These are phyloP conservation scores for Starmerella ratchasimensis DNA, from an alignment of 805 yeast genomes.

Conservation along the genomic window DNA sequence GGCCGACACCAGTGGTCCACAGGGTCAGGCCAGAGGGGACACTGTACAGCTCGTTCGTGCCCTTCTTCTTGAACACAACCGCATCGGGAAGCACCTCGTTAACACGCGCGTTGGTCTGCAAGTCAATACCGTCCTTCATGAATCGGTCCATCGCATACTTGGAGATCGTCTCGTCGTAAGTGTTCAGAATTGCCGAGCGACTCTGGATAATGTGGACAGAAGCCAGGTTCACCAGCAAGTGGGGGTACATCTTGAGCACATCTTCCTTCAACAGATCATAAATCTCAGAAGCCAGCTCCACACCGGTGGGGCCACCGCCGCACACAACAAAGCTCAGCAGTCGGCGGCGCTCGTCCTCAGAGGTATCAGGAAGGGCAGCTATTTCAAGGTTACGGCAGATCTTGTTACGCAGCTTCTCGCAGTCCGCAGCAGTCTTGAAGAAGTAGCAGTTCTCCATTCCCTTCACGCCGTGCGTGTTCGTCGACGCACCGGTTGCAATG, in stretches of 20 bases:
- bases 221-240: slow-evolving; percentile 45
- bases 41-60: slow-evolving; percentile 28
- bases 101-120: slow-evolving; percentile 52
- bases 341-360: slow-evolving; percentile 48
- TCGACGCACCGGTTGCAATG: slow-evolving; percentile 53
- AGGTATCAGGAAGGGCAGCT: slow-evolving; percentile 52
- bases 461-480: slow-evolving; percentile 57
- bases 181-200: slow-evolving; percentile 51
- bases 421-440: slow-evolving; percentile 55
- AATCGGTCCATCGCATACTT: slow-evolving; percentile 53
- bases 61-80: slow-evolving; percentile 43
- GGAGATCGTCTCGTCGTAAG: slow-evolving; percentile 51
- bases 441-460: slow-evolving; percentile 51
- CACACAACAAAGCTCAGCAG: slow-evolving; percentile 51
- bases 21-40: slow-evolving; percentile 55
- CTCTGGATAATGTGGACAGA: slow-evolving; percentile 60
- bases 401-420: slow-evolving; percentile 40
- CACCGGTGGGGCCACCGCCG: slow-evolving; percentile 70
- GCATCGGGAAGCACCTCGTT: slow-evolving; percentile 41
- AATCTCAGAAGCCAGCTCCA: slow-evolving; percentile 60
- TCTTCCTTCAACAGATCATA: slow-evolving; percentile 56
- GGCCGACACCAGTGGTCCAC: slow-evolving; percentile 69
- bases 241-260: slow-evolving; percentile 42
- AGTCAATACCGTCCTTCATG: slow-evolving; percentile 47
- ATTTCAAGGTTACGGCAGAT: slow-evolving; percentile 43